Conservation (phyloP, 2,329 filamentous ascomycete species). For the Penicillium capsulatum region DNA sequence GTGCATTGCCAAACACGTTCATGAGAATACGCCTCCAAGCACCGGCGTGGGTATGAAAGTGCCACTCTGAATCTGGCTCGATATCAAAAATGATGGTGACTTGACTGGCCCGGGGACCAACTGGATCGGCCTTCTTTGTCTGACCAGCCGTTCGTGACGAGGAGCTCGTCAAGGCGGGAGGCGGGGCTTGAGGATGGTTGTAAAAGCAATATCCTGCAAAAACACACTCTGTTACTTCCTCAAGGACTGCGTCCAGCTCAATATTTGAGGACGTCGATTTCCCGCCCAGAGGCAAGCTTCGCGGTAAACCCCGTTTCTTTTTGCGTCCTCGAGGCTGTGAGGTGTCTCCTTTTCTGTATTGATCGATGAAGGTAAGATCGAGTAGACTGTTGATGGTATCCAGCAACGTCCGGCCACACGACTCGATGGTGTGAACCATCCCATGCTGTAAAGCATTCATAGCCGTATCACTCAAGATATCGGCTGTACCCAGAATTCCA, state of each 20-base stretch:
- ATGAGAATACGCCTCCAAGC: conserved; percentile 46
- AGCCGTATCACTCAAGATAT: conserved; percentile 29
- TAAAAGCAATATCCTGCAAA: conserved; percentile 28
- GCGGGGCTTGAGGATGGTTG: conserved; percentile 11
- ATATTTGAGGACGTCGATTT: conserved; percentile 7
- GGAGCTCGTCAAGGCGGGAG: conserved; percentile 11
- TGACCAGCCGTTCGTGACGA: conserved; percentile 11
- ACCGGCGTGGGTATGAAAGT: conserved; percentile 44
- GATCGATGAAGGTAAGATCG: conserved; percentile 25
- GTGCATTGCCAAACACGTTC: conserved; percentile 47
- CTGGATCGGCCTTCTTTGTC: conserved; percentile 1
- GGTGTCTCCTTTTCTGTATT: conserved; percentile 9
- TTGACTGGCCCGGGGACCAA: conserved; percentile 4
- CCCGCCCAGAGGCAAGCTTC: neutral
- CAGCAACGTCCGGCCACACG: conserved; percentile 39
- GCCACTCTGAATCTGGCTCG: conserved; percentile 40
- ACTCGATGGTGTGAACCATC: conserved; percentile 35
- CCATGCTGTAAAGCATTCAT: conserved; percentile 27
- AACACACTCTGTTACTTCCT: conserved; percentile 24
- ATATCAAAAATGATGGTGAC: conserved; percentile 39
- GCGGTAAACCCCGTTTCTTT: neutral
- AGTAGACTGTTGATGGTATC: conserved; percentile 40
- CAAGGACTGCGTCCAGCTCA: conserved; percentile 20
- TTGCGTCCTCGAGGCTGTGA: neutral
- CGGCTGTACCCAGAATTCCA: conserved; percentile 31